These are phyloP conservation scores for Aphanomyces cochlioides DNA, from an alignment of 352 stramenopile species.

Conservation along the genomic window DNA sequence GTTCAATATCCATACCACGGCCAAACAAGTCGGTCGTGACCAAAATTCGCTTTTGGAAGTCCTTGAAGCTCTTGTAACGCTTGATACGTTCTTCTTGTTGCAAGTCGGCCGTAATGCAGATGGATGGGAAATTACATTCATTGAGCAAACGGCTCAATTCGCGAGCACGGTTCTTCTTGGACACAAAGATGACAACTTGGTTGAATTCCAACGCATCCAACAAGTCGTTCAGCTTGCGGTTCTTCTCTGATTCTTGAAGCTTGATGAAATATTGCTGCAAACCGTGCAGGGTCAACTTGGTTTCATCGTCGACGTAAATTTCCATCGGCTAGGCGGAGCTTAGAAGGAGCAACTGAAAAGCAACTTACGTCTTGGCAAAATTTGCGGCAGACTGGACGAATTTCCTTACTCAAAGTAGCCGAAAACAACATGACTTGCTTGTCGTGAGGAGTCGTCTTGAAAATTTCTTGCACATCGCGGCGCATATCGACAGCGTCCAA, in stretches of 20 bases:
- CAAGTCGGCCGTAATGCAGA: constrained; percentile 98
- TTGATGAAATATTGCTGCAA: constrained; percentile 99
- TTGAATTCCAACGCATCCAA: constrained; percentile 99
- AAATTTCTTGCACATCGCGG: constrained; percentile 99
- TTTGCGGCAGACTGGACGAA: constrained; percentile 98
- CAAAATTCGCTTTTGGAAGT: constrained; percentile 99
- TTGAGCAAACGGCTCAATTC: constrained; percentile 98
- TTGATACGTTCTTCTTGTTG: constrained; percentile 97
- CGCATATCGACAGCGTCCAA: constrained; percentile 99
- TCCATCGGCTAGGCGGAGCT: constrained; percentile 89
- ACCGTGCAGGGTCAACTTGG: constrained; percentile 99
- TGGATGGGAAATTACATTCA: constrained; percentile 99
- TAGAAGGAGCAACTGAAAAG: background rate
- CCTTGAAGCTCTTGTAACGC: constrained; percentile 99
- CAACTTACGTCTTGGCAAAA: constrained; percentile 97
- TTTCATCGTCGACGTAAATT: constrained; percentile 99
- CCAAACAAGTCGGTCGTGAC: constrained; percentile 99
- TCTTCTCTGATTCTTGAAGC: constrained; percentile 98
- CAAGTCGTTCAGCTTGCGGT: constrained; percentile 99
- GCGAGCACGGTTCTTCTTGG: constrained; percentile 95
- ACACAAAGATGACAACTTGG: constrained; percentile 99
- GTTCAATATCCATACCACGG: constrained; percentile 99
- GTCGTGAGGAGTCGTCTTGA: constrained; percentile 97
- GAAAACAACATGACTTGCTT: constrained; percentile 99
- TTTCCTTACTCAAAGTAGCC: constrained; percentile 98